A percentile compares a stretch with the other conserved stretches of the same genome.
Conservation (phyloP, 805 yeast genomes). For the Monosporozyma siamensis region DNA sequence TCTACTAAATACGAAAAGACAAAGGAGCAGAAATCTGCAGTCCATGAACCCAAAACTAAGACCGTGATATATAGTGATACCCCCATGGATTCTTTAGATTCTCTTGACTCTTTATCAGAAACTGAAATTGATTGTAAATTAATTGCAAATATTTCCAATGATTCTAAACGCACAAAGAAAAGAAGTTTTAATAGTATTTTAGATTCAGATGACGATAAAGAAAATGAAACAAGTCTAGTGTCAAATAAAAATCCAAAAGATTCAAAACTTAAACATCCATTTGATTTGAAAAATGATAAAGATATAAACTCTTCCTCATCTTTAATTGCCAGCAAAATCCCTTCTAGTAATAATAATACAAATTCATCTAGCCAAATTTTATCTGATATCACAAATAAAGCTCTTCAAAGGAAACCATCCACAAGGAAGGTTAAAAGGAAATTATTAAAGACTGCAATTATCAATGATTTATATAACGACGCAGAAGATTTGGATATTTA, state of each 20-base stretch:
- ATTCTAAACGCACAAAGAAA: background rate
- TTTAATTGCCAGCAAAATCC: background rate
- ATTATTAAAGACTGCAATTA: conserved; percentile 25
- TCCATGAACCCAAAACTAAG: no score
- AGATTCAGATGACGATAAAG: background rate
- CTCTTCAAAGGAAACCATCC: background rate
- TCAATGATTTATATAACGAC: conserved; percentile 22
- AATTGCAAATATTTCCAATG: no score
- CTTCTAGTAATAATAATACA: background rate
- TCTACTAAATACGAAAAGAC: no score
- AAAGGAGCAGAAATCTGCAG: no score
- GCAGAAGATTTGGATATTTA: conserved; percentile 4
- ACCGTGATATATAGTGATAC: background rate
- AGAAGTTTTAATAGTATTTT: background rate
- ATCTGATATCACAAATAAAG: conserved; percentile 8
- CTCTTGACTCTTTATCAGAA: no score
- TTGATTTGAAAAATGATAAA: background rate
- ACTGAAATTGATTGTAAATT: no score
- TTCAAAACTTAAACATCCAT: background rate
- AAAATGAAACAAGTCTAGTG: background rate
- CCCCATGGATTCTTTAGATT: background rate
- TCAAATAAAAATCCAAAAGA: background rate
- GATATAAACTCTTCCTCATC: background rate
- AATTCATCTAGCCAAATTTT: background rate
- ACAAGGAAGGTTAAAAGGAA: conserved; percentile 12